Conservation (phyloP, 1,139 yeast genomes). For the Candida labiduridarum region DNA sequence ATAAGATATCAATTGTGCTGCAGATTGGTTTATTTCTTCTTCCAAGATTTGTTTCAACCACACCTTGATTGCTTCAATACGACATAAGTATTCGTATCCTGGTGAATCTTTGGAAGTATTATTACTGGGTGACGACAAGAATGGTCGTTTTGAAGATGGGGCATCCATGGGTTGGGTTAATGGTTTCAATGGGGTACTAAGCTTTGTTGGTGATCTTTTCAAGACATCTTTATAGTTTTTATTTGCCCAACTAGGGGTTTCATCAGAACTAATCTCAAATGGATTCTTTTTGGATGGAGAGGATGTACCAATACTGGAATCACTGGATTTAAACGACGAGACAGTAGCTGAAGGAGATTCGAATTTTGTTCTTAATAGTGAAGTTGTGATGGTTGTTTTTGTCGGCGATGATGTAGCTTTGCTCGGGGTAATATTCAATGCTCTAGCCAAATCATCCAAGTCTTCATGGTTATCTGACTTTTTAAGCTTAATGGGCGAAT, state of each 20-base stretch:
- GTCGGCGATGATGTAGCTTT: constrained; percentile 6
- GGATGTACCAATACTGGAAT: constrained; percentile 22
- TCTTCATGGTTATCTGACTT: constrained; percentile 27
- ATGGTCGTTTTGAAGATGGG: constrained; percentile 19
- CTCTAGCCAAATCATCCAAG: constrained; percentile 43
- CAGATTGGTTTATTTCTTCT: constrained; percentile 58
- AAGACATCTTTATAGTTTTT: constrained; percentile 21
- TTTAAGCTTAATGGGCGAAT: constrained; percentile 19
- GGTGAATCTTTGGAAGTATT: constrained; percentile 34
- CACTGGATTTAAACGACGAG: constrained; percentile 40
- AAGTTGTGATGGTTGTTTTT: constrained; percentile 33
- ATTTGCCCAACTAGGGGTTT: constrained; percentile 28
- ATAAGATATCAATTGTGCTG: constrained; percentile 52
- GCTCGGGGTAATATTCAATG: constrained; percentile 32
- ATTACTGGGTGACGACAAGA: constrained; percentile 31
- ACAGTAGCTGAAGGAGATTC: constrained; percentile 51
- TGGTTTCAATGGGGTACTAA: constrained; percentile 15
- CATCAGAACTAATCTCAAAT: constrained; percentile 19
- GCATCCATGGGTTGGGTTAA: constrained; percentile 20
- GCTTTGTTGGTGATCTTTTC: constrained; percentile 18
- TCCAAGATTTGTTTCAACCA: constrained; percentile 44
- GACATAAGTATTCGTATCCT: constrained; percentile 82
- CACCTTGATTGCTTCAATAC: constrained; percentile 81
- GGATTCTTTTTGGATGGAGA: constrained; percentile 18
- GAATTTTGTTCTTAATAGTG: constrained; percentile 36